Base-by-base conservation (phyloP, 805 yeast genomes). In the Saturnispora besseyi region DNA sequence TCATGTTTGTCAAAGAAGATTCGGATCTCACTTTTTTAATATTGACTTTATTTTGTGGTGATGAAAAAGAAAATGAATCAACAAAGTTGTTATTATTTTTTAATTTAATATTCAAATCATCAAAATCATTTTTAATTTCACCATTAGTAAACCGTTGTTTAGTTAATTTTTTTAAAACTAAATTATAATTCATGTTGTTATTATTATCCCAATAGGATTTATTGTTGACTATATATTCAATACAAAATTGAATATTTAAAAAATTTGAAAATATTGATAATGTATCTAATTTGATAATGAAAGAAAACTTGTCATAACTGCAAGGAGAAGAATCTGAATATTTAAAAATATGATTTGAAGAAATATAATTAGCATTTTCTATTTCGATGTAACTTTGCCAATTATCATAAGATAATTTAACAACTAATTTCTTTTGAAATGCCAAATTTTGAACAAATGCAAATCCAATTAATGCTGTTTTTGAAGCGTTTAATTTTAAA, bases 351-450 rank as follows among this genome's bases (percentile, higher is more conserved):
- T 66, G 68, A 45, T 66, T 66, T 22, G 70, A 66, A 2, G 69
- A 65, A 32, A 66, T 66, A 55, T 66, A 66, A 49, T 64, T 66
- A 15, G 66, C 59, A 50, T 57, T 61, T 26, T 62, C 65, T 48
- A 66, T 57, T 45, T 64, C 67, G 30, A 59, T 49, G 46, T 57
- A 62, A 15, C 58, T 55, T 45, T 69, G 66, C 77, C 77, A 81
- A 50, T 69, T 61, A 62, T 80, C 76, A 49, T 69, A 63, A 4
- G 83, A 72, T 51, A 78, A 62, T 57, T 76, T 78, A 33, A 80
- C 58, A 34, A 65, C 60, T 42, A 73, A 64, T 46, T 62, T 63
- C 56, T 73, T 73, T 48, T 69, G 66, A 57, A 65, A 73, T 0
- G 70, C 55, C 22, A 69, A 11, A 55, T 73, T 73, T 41, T 62